Percentiles rank a stretch among this genome's conserved stretches.
Conservation (phyloP, 1,284 basidiomycete genomes). For the Ustilago bromivora region DNA sequence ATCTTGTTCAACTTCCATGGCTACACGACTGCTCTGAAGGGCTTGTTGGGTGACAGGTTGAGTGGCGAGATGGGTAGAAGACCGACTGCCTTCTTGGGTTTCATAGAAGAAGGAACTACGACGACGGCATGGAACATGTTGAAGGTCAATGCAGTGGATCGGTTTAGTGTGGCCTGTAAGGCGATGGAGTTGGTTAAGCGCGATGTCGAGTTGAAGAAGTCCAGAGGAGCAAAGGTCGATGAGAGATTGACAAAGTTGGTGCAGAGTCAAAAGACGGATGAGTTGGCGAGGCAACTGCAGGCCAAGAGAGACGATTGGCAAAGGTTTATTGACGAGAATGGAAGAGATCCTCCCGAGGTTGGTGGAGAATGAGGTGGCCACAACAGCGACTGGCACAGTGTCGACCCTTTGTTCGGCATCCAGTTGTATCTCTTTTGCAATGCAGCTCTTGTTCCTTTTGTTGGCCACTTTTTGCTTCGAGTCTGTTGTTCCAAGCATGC, state of each 20-base stretch:
- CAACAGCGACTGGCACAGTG: background rate
- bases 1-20: slow-evolving; percentile 80
- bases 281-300: slow-evolving; percentile 69
- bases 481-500: background rate
- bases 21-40: slow-evolving; percentile 71
- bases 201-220: slow-evolving; percentile 35
- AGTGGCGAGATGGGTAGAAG: slow-evolving; percentile 23
- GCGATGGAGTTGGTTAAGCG: slow-evolving; percentile 68
- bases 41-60: slow-evolving; percentile 47
- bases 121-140: slow-evolving; percentile 73
- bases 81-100: slow-evolving; percentile 61
- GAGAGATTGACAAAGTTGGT: slow-evolving; percentile 39
- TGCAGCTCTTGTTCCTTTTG: background rate
- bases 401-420: background rate
- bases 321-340: slow-evolving; percentile 70
- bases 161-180: slow-evolving; percentile 71
- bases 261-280: slow-evolving; percentile 69
- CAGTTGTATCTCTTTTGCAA: background rate
- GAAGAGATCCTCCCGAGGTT: slow-evolving; percentile 17
- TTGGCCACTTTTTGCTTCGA: too few relatives aligned
- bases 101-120: slow-evolving; percentile 72
- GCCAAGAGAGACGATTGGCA: slow-evolving; percentile 70
- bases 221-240: slow-evolving; percentile 21
- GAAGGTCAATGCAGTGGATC: slow-evolving; percentile 71
- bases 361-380: background rate